Conservation (phyloP, 352 stramenopile species). For the Pythium volutum region DNA sequence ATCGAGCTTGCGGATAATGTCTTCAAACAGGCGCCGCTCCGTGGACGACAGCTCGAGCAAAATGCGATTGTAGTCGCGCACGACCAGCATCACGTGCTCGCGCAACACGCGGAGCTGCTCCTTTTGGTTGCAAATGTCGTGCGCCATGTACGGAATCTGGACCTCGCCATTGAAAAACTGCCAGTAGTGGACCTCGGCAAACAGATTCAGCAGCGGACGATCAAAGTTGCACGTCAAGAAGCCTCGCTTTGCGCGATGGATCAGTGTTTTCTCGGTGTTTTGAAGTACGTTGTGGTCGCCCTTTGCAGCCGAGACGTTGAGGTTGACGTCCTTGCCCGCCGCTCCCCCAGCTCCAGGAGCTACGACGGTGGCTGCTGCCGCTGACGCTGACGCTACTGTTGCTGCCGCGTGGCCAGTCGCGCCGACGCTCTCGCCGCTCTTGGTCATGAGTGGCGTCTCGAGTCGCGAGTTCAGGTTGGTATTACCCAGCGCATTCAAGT, state of each 20-base stretch:
- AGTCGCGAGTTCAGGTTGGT: slow-evolving; percentile 76
- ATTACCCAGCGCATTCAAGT: slow-evolving; percentile 76
- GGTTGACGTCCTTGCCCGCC: slow-evolving; percentile 27
- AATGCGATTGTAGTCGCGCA: slow-evolving; percentile 95
- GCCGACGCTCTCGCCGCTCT: slow-evolving; percentile 40
- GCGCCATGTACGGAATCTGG: slow-evolving; percentile 93
- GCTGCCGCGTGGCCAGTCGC: slow-evolving; percentile 12
- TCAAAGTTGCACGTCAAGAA: slow-evolving; percentile 96
- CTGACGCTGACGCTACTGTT: too few relatives aligned
- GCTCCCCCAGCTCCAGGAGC: neutral
- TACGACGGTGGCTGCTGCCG: neutral
- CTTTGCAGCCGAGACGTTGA: slow-evolving; percentile 29
- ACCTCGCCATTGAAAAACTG: slow-evolving; percentile 92
- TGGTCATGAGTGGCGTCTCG: slow-evolving; percentile 87
- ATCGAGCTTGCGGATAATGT: slow-evolving; percentile 94
- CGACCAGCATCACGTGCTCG: slow-evolving; percentile 94
- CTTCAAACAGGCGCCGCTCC: slow-evolving; percentile 91
- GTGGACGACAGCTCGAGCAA: slow-evolving; percentile 88
- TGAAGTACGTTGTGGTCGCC: slow-evolving; percentile 62
- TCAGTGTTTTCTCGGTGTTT: slow-evolving; percentile 80
- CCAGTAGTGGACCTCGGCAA: slow-evolving; percentile 92
- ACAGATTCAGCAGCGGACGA: slow-evolving; percentile 88
- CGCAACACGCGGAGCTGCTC: slow-evolving; percentile 88
- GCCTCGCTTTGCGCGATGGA: slow-evolving; percentile 73
- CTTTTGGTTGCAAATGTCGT: slow-evolving; percentile 95